phyloP scores from a whole-genome alignment of 2,329 filamentous ascomycete species.

The Periconia macrospinosa region DNA sequence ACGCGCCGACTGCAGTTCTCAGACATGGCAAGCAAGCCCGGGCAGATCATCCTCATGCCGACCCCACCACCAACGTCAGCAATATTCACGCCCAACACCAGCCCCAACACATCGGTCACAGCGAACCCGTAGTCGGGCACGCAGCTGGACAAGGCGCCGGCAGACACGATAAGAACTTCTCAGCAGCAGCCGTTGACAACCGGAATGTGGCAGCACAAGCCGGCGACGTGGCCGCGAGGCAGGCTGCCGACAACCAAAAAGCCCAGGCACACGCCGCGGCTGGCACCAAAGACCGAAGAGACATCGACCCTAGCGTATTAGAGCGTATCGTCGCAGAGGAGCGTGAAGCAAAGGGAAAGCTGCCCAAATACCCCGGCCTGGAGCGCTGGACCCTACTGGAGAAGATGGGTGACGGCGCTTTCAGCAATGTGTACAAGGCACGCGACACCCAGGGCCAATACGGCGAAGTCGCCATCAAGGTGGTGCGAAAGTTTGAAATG shows the following conservation, averaged over 20 bases:
- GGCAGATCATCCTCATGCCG: constrained; percentile 60
- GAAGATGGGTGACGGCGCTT: constrained; percentile 99
- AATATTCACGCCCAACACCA: constrained; percentile 66
- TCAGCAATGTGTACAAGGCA: constrained; percentile 97
- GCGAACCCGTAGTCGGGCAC: constrained; percentile 60
- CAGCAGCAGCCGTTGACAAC: constrained; percentile 63
- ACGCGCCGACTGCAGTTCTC: constrained; percentile 58
- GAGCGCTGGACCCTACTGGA: constrained; percentile 85
- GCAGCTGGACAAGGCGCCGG: constrained; percentile 56
- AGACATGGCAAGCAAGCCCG: constrained; percentile 96
- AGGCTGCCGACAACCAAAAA: constrained; percentile 64
- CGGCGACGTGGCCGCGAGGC: constrained; percentile 65
- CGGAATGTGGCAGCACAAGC: constrained; percentile 70
- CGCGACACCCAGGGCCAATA: constrained; percentile 71
- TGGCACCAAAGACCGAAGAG: constrained; percentile 51
- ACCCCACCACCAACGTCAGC: constrained; percentile 65
- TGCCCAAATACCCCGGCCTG: constrained; percentile 82
- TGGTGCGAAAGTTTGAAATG: constrained; percentile 98
- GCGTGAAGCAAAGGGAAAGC: constrained; percentile 79
- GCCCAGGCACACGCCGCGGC: constrained; percentile 49
- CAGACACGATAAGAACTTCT: constrained; percentile 60
- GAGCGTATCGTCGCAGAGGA: constrained; percentile 90
- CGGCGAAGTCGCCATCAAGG: constrained; percentile 92
- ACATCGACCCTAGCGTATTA: constrained; percentile 67
- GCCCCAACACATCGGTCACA: constrained; percentile 58